Evolutionary conservation across 2,329 filamentous ascomycete species (phyloP), one percentile per base, ranked within the genome.

Genomic region (Fusarium xyrophilum): DNA sequence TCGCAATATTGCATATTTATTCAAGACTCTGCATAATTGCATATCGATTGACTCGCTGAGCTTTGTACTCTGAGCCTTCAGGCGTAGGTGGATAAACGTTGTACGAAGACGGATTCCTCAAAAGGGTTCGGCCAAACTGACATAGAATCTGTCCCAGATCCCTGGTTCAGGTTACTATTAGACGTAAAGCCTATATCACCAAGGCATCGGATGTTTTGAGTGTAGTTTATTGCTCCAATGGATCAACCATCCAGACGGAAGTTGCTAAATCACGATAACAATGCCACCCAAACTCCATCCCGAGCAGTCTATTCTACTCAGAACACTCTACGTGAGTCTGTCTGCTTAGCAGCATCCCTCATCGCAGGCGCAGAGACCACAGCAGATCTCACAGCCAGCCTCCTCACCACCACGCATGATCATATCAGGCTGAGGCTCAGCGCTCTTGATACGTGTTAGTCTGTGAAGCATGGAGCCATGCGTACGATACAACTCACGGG

Each of bases 301-400:
- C 28, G 36, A 28, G 40, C 30, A 55, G 63, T 56, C 51, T 56
- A 57, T 40, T 13, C 33, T 27, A 48, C 38, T 23, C 21, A 46
- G 44, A 32, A 61, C 35, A 23, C 48, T 35, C 23, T 39, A 59
- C 28, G 32, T 25, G 40, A 56, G 28, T 12, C 38, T 23, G 19
- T 33, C 32, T 33, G 56, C 43, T 65, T 59, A 82, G 74, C 81
- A 82, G 75, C 81, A 82, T 25, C 71, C 73, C 68, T 82, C 81
- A 2, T 82, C 73, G 69, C 81, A 82, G 52, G 74, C 80, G 73
- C 81, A 82, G 62, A 82, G 79, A 60, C 81, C 81, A 62, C 81
- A 82, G 77, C 81, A 82, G 63, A 82, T 72, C 70, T 82, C 81
- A 60, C 81, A 82, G 38, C 81, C 81, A 36, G 79, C 81, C 64